phyloP scores from a whole-genome alignment of 495 filamentous ascomycete genomes.

The Lepidopterella palustris region DNA sequence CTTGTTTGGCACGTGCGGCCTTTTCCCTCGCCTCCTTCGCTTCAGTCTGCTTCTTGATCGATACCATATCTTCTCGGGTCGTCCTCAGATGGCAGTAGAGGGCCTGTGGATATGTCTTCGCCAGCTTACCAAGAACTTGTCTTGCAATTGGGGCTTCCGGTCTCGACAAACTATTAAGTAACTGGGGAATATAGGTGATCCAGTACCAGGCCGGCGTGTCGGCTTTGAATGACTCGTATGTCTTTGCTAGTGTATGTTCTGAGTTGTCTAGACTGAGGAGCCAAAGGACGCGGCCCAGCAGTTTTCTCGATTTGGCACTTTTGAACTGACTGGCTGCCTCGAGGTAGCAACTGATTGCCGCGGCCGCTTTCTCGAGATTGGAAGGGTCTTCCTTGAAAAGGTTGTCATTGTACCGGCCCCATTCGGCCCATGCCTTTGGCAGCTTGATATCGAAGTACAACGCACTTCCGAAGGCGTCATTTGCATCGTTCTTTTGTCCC shows the following conservation, averaged over 20 bases:
- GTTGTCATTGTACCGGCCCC: constrained; percentile 95
- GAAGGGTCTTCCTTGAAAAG: constrained; percentile 84
- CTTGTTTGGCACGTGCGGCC: constrained; percentile 43
- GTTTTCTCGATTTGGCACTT: constrained; percentile 90
- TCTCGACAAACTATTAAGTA: constrained; percentile 80
- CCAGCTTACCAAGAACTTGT: constrained; percentile 80
- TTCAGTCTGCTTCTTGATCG: constrained; percentile 83
- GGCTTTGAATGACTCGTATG: constrained; percentile 91
- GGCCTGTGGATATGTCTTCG: constrained; percentile 86
- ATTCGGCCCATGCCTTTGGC: constrained; percentile 98
- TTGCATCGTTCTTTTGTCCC: constrained; percentile 77
- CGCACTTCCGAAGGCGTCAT: constrained; percentile 88
- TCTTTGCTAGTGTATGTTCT: constrained; percentile 66
- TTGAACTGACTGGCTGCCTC: constrained; percentile 95
- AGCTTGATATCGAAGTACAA: constrained; percentile 91
- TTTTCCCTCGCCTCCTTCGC: constrained; percentile 64
- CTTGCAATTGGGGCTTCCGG: constrained; percentile 84
- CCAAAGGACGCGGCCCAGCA: constrained; percentile 94
- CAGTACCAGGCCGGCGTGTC: constrained; percentile 98
- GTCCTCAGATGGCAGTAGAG: constrained; percentile 92
- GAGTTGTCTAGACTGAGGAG: constrained; percentile 88
- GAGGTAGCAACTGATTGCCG: constrained; percentile 90
- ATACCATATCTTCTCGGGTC: constrained; percentile 86
- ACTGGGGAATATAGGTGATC: constrained; percentile 97
- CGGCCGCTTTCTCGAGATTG: constrained; percentile 72